Evolutionary conservation across 768 basidiomycete genomes (phyloP), one percentile per base, ranked within the genome.

Genomic region (Tulasnella sp.): DNA sequence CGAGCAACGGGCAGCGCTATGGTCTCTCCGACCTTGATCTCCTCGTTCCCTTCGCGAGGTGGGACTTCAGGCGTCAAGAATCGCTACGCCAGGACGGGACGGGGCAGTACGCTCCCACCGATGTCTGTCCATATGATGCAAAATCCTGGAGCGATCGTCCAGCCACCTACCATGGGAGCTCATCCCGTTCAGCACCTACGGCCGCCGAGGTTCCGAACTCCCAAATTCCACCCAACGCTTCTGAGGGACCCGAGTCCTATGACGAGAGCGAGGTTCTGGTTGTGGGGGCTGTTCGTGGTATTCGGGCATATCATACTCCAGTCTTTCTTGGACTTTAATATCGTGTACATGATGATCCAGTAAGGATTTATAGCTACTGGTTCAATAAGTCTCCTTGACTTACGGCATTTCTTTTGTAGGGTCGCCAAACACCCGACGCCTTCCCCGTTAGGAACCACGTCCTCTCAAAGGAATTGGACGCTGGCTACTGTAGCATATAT

Each of bases 241-340:
- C 77, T 92, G 72, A 85, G 85, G 74, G 87, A 84, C 77, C 89
- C 90, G 2, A 85, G 85, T 29, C 77, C 79, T 35, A 65, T 39
- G 32, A 52, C 41, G 22, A 47, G 62, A 22, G 34, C 52, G 66
- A 84, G 85, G 75, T 86, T 81, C 75, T 76, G 89, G 62, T 88
- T 88, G 79, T 93, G 87, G 80, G 88, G 86, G 77, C 77, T 90
- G 39, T 88, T 86, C 78, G 79, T 92, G 75, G 84, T 87, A 6
- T 87, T 93, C 78, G 87, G 86, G 22, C 89, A 92, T 66, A 41
- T 76, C 22, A 71, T 87, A 32, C 78, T 91, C 9, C 92, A 94
- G 79, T 88, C 89, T 0, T 95, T 90, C 78, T 88, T 95, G 79
- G 94, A 96, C 78, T 93, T 94, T 79, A 94, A 95, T 79, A 88